Evolutionary conservation across 1,284 basidiomycete species (phyloP), one percentile per base, ranked within the genome.

Genomic region (Gomphus sp.): DNA sequence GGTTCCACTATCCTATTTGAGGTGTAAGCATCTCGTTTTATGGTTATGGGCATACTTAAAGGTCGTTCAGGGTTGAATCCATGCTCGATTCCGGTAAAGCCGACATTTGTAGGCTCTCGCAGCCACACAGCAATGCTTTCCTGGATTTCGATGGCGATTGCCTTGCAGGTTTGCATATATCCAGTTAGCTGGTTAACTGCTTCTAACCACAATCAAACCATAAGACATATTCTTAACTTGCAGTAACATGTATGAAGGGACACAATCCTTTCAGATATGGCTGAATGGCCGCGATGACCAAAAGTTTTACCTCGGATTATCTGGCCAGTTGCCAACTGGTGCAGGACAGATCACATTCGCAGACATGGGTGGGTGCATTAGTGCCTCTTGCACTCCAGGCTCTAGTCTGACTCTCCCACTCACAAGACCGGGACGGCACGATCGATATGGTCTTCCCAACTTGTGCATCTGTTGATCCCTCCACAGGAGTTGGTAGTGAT

Each of bases 141-240:
- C 80, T 98, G 16, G 96, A 99, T 69, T 74, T 99, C 52, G 86
- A 99, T 64, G 96, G 96, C 12, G 96, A 99, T 71, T 99, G 97
- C 70, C 77, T 98, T 6, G 93, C 93, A 62, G 91, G 91, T 89
- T 55, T 49, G 78, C 67, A 8, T 18, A 44, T 54, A 11, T 44
- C 48, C 56, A 25, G 50, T 22, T 37, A 25, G 5, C 41, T 43
- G 16, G 16, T 45, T 18, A 37, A 34, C 16, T 37, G 9, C 41
- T 11, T 60, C 37, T 4, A 49, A 31, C 62, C 18, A 34, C 63
- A 4, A 65, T 12, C 58, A 52, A 34, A 49, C 16, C 59, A 16
- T 55, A 66, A 86, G 96, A 99, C 66, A 73, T 99, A 4, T 96
- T 99, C 68, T 78, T 99, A 9, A 84, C 93, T 16, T 99, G 97